phyloP scores from a whole-genome alignment of 306 rosid species.

The Mimosa pudica region DNA sequence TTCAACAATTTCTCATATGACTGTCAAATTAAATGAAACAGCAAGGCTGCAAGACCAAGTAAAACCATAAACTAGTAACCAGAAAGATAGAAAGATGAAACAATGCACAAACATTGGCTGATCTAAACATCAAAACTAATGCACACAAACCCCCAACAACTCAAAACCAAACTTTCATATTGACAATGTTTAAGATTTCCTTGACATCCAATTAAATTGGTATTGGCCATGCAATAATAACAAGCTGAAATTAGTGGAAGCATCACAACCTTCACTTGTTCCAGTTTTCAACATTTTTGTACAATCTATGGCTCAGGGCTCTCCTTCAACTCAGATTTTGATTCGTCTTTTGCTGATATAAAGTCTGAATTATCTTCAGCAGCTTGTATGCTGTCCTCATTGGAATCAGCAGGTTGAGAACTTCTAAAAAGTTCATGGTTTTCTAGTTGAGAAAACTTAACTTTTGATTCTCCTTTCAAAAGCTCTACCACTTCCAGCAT shows the following conservation, averaged over 20 bases:
- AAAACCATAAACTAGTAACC: not conserved
- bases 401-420: constrained; percentile 29
- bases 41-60: constrained; percentile 3
- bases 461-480: constrained; percentile 69
- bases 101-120: constrained; percentile 7
- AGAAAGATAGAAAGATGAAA: not conserved
- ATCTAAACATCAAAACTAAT: not conserved
- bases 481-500: constrained; percentile 81
- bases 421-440: constrained; percentile 60
- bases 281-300: not conserved
- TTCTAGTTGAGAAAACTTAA: constrained; percentile 55
- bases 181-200: constrained; percentile 3
- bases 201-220: not conserved
- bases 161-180: constrained; percentile 25
- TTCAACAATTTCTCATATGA: constrained; percentile 3
- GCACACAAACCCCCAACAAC: constrained; percentile 27
- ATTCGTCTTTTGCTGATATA: constrained; percentile 56
- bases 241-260: not conserved
- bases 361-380: constrained; percentile 62
- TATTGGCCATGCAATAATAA: not conserved
- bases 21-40: not conserved
- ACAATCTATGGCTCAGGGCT: constrained; percentile 25
- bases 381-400: constrained; percentile 35
- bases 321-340: constrained; percentile 40
- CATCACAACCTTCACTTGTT: not conserved